Conservation (phyloP, 108 stramenopile genomes). For the Nitzschia palea region DNA sequence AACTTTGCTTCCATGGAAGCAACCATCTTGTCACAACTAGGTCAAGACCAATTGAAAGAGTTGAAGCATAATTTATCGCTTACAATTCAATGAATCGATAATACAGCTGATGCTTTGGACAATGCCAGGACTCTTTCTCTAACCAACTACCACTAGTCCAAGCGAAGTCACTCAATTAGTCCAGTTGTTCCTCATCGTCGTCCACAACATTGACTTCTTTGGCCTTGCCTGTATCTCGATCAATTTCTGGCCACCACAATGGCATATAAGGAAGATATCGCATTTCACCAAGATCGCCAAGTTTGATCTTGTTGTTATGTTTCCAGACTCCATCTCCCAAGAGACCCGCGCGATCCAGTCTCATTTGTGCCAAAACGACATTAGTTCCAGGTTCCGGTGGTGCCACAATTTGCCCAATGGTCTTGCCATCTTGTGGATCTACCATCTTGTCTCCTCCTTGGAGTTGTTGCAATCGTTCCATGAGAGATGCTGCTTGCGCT, state of each 20-base stretch:
- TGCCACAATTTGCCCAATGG: slow-evolving; percentile 77
- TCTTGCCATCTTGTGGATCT: slow-evolving; percentile 77
- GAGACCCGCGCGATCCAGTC: slow-evolving; percentile 75
- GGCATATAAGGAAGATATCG: slow-evolving; percentile 84
- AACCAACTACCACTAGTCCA: no score
- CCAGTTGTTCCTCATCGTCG: neutral
- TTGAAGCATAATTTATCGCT: neutral
- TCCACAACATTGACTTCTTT: slow-evolving; percentile 20
- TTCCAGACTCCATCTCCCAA: slow-evolving; percentile 49
- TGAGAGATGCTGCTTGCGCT: slow-evolving; percentile 39
- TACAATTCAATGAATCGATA: no score
- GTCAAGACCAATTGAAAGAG: neutral
- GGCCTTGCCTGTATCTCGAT: slow-evolving; percentile 70
- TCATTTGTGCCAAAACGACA: slow-evolving; percentile 78
- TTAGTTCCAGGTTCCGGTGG: slow-evolving; percentile 76
- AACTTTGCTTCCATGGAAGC: slow-evolving; percentile 22
- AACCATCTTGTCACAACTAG: slow-evolving; percentile 1
- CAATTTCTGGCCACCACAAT: slow-evolving; percentile 87
- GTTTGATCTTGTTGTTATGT: slow-evolving; percentile 65
- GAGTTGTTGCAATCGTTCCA: slow-evolving; percentile 41
- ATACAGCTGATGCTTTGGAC: no score
- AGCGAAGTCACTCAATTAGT: no score
- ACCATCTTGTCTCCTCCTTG: slow-evolving; percentile 63
- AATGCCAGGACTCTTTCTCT: no score
- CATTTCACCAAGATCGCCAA: slow-evolving; percentile 54